These are phyloP conservation scores for Alternaria triticimaculans DNA, from an alignment of 2,329 filamentous ascomycete species.

Conservation along the genomic window DNA sequence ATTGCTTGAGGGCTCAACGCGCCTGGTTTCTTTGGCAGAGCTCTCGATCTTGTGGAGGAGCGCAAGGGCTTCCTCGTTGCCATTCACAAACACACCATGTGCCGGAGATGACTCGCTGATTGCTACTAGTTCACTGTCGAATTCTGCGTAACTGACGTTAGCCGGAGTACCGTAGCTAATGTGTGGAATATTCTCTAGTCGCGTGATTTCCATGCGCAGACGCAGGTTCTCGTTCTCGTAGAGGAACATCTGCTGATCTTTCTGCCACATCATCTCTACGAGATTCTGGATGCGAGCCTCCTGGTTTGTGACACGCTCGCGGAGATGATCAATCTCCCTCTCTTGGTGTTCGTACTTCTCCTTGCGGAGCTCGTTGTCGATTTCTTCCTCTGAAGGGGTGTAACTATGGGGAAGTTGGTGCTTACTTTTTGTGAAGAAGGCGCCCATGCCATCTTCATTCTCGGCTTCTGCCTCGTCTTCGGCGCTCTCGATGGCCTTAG, in stretches of 20 bases:
- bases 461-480: conserved; percentile 19
- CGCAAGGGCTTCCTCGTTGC: conserved; percentile 27
- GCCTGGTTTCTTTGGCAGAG: conserved; percentile 14
- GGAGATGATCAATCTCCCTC: conserved; percentile 16
- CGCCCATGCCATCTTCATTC: conserved; percentile 20
- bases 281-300: conserved; percentile 12
- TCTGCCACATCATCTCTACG: neutral
- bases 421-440: conserved; percentile 33
- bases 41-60: conserved; percentile 32
- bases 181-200: neutral
- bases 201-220: neutral
- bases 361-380: neutral
- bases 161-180: conserved; percentile 9
- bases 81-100: conserved; percentile 17
- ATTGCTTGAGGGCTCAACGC: conserved; percentile 1
- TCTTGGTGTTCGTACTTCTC: conserved; percentile 5
- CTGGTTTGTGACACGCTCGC: conserved; percentile 6
- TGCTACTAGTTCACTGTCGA: conserved; percentile 22
- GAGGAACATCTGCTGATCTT: conserved; percentile 4
- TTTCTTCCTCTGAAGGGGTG: neutral
- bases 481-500: conserved; percentile 12
- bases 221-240: conserved; percentile 5
- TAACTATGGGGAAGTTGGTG: conserved; percentile 3
- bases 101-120: conserved; percentile 9
- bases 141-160: conserved; percentile 23